Evolutionary conservation across 352 stramenopile genomes (phyloP), one percentile per base, ranked within the genome.

Genomic region (Peronospora farinosa): DNA sequence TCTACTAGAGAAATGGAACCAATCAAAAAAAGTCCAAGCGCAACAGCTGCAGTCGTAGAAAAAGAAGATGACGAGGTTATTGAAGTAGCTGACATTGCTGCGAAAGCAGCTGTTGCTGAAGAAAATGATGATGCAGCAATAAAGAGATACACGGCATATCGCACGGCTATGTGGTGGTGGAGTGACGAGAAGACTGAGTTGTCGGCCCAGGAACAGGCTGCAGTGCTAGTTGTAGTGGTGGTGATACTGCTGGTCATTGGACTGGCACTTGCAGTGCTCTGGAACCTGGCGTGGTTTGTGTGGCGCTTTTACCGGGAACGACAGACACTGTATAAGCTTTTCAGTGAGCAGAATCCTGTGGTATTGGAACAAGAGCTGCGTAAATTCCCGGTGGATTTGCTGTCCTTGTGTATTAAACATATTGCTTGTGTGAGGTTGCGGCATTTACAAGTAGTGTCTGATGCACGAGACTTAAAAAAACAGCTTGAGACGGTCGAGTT

Each of bases 221-320:
- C 65, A 9, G 78, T 86, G 46, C 44, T 88, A 38, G 72, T 72
- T 0, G 65, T 77, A 6, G 74, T 86, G 41, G 46, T 85, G 11
- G 69, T 63, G 7, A 60, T 63, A 8, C 27, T 86, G 7, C 49
- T 51, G 12, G 25, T 81, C 0, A n/a, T 84, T 8, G 66, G 54
- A 7, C 63, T 88, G 40, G 28, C 67, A 2, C 11, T 66, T 15
- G 59, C 51, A 1, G 47, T 72, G 3, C n/a, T 67, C 0, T 79
- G 58, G 60, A 66, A 73, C 27, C 47, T 86, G 48, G 46, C 51
- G 38, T 69, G 56, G 40, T 75, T 72, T 40, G 41, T 51, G 11
- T 86, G 73, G 72, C 55, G 64, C 8, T 51, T 65, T 6, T 64
- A 68, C 19, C 64, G 65, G 8, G 74, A 86, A 54, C 63, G 62